These are phyloP conservation scores for Exophiala lecanii-corni DNA, from an alignment of 2,329 filamentous ascomycete species.

Conservation along the genomic window DNA sequence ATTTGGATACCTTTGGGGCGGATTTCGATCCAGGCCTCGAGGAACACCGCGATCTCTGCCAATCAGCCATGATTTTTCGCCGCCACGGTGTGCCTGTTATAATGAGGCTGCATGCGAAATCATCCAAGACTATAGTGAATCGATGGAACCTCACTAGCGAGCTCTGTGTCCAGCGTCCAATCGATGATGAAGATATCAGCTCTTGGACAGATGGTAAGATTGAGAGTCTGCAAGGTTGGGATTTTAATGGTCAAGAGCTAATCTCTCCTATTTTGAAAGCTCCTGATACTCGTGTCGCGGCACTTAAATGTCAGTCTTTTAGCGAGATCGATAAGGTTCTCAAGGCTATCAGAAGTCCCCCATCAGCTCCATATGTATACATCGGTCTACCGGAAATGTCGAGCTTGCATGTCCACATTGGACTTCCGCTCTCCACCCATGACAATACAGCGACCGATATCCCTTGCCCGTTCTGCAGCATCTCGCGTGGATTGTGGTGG, in stretches of 20 bases:
- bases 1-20: background rate
- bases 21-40: background rate
- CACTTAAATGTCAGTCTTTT: background rate
- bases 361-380: conserved; percentile 3
- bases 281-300: background rate
- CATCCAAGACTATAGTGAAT: background rate
- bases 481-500: conserved; percentile 11
- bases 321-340: conserved; percentile 4
- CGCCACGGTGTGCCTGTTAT: conserved; percentile 1
- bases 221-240: background rate
- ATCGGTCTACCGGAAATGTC: conserved; percentile 1
- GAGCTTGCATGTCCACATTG: conserved; percentile 16
- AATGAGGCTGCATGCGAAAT: background rate
- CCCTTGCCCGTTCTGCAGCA: conserved; percentile 10
- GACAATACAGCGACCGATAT: too few species aligned
- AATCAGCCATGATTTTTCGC: conserved; percentile 9
- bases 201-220: conserved; percentile 3
- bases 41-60: background rate
- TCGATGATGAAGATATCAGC: background rate
- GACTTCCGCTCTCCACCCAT: conserved; percentile 1
- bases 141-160: conserved; percentile 9
- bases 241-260: conserved; percentile 5
- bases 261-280: conserved; percentile 10
- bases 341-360: background rate
- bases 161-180: background rate